A percentile compares a stretch with the other conserved stretches of the same genome.
Conservation (phyloP, 2,329 filamentous ascomycete species). For the Hirsutella thompsonii region DNA sequence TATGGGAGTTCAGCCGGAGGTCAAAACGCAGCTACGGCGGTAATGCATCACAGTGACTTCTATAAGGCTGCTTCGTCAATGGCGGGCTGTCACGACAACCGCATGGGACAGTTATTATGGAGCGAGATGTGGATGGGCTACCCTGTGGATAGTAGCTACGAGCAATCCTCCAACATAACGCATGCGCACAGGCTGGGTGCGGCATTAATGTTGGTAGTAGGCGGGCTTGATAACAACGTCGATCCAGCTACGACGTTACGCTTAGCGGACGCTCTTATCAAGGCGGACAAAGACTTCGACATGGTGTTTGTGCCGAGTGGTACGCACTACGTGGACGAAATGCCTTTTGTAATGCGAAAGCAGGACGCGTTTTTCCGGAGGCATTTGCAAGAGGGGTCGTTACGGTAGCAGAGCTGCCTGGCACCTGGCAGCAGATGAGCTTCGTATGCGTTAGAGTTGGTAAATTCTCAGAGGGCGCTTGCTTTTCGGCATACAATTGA, state of each 20-base stretch:
- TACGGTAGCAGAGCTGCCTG: background rate
- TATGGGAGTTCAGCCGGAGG: slow-evolving; percentile 17
- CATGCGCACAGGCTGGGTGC: slow-evolving; percentile 15
- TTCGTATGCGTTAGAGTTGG: no score
- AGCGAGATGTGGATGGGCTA: slow-evolving; percentile 20
- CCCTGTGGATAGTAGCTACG: slow-evolving; percentile 15
- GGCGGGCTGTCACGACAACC: slow-evolving; percentile 17
- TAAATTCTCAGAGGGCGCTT: no score
- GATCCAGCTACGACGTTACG: slow-evolving; percentile 17
- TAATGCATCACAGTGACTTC: slow-evolving; percentile 15
- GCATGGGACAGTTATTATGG: slow-evolving; percentile 18
- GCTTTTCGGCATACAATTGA: no score
- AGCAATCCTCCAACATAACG: slow-evolving; percentile 13
- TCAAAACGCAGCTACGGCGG: slow-evolving; percentile 13
- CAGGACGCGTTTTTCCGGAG: background rate
- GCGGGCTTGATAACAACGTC: slow-evolving; percentile 15
- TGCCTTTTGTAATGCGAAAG: background rate
- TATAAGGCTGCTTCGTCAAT: slow-evolving; percentile 15
- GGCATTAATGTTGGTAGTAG: slow-evolving; percentile 14
- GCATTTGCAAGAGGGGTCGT: background rate
- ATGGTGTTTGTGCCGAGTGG: slow-evolving; percentile 14
- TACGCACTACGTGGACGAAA: background rate
- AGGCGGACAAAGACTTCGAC: slow-evolving; percentile 15
- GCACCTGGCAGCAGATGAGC: no score
- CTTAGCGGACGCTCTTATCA: slow-evolving; percentile 12